These are phyloP conservation scores for Mayamaea pseudoterrestris DNA, from an alignment of 108 stramenopile genomes.

Conservation along the genomic window DNA sequence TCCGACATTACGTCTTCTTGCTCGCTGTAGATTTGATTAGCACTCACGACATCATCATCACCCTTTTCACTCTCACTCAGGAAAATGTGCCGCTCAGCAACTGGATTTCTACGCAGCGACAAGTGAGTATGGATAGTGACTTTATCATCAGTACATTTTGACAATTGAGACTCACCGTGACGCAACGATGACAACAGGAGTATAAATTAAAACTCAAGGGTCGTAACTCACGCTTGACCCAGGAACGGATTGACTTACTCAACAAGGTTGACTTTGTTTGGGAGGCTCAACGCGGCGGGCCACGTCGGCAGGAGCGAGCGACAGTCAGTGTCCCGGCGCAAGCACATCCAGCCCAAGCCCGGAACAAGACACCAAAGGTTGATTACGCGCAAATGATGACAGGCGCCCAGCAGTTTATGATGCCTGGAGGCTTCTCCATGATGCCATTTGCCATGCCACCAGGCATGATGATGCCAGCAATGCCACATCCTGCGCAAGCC, in stretches of 20 bases:
- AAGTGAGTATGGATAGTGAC: background rate
- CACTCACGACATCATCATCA: too few species aligned
- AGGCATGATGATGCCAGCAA: too few species aligned
- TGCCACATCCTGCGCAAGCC: too few species aligned
- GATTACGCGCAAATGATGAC: too few species aligned
- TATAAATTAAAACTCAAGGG: slow-evolving; percentile 19
- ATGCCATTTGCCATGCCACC: too few species aligned
- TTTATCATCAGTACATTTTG: background rate
- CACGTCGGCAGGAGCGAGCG: slow-evolving; percentile 4
- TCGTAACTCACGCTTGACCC: slow-evolving; percentile 26
- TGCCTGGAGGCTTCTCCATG: too few species aligned
- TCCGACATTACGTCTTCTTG: background rate
- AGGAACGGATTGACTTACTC: slow-evolving; percentile 24
- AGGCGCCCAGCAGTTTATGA: too few species aligned
- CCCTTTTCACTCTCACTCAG: background rate
- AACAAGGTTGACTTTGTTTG: slow-evolving; percentile 40
- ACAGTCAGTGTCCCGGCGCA: slow-evolving; percentile 3
- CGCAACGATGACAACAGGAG: slow-evolving; percentile 10
- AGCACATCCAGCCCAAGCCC: slow-evolving; percentile 3
- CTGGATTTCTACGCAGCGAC: slow-evolving; percentile 11
- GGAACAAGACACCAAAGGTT: too few species aligned
- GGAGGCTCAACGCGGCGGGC: slow-evolving; percentile 18
- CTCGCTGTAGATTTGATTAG: background rate
- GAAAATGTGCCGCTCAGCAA: slow-evolving; percentile 6
- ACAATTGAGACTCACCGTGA: background rate